These are phyloP conservation scores for Pseudocercospora fijiensis DNA, from an alignment of 2,329 filamentous ascomycete species.

Conservation along the genomic window DNA sequence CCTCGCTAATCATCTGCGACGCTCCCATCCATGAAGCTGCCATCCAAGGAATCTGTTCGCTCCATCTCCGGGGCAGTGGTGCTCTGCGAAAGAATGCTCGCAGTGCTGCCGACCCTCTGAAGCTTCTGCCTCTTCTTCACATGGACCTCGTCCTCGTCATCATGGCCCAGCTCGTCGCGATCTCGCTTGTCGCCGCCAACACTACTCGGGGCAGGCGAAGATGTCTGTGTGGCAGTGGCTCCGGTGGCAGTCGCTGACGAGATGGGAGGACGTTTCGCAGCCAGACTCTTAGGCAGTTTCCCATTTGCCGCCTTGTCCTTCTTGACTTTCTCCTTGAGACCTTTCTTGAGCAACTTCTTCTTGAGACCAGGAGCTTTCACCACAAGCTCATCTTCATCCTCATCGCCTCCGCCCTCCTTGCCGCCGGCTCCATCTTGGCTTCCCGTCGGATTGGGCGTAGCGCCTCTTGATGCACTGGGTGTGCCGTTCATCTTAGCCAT, in stretches of 20 bases:
- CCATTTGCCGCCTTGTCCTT: slow-evolving; percentile 43
- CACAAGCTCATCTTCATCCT: slow-evolving; percentile 33
- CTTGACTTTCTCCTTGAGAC: slow-evolving; percentile 46
- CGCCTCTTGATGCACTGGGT: slow-evolving; percentile 35
- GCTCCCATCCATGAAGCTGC: slow-evolving; percentile 39
- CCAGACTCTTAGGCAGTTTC: slow-evolving; percentile 35
- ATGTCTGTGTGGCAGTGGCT: slow-evolving; percentile 14
- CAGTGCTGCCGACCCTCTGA: slow-evolving; percentile 37
- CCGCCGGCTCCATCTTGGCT: slow-evolving; percentile 28
- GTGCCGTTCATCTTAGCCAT: slow-evolving; percentile 48
- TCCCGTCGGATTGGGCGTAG: slow-evolving; percentile 35
- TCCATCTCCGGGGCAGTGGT: slow-evolving; percentile 33
- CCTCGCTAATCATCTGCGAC: slow-evolving; percentile 31
- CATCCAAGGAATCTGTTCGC: slow-evolving; percentile 38
- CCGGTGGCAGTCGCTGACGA: neutral
- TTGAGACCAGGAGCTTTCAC: slow-evolving; percentile 33
- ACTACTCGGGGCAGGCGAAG: slow-evolving; percentile 27
- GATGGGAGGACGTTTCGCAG: slow-evolving; percentile 30
- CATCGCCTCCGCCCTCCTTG: slow-evolving; percentile 29
- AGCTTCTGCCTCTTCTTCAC: slow-evolving; percentile 42
- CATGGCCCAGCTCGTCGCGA: slow-evolving; percentile 37
- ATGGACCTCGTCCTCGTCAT: slow-evolving; percentile 35
- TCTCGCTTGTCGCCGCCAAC: slow-evolving; percentile 36
- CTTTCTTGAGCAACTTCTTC: slow-evolving; percentile 42
- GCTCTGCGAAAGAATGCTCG: slow-evolving; percentile 35